A percentile compares a stretch with the other conserved stretches of the same genome.
phyloP scores from a whole-genome alignment of 805 yeast genomes.

The Kodamaea hsintzibuensis region DNA sequence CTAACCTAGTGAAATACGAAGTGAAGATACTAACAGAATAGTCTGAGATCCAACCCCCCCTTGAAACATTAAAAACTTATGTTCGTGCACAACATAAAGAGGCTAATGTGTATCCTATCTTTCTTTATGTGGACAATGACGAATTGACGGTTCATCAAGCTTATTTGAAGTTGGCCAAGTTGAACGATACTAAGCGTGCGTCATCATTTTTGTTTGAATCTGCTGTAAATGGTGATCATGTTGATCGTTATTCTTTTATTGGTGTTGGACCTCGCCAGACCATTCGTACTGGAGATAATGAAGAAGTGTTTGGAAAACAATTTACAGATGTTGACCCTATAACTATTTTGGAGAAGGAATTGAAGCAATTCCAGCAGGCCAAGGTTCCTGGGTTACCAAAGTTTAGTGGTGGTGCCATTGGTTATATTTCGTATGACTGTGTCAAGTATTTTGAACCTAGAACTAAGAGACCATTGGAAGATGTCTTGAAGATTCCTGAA shows the following conservation, averaged over 20 bases:
- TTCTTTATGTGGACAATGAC: conserved; percentile 69
- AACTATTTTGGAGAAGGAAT: conserved; percentile 68
- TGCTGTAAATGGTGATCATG: conserved; percentile 84
- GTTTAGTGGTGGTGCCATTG: conserved; percentile 94
- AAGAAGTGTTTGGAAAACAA: conserved; percentile 24
- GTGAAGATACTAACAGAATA: conserved; percentile 21
- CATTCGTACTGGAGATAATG: conserved; percentile 77
- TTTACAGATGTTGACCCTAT: conserved; percentile 75
- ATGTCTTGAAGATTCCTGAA: conserved; percentile 85
- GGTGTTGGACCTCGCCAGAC: conserved; percentile 83
- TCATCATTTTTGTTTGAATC: conserved; percentile 86
- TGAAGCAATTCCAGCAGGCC: conserved; percentile 64
- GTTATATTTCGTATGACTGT: conserved; percentile 95
- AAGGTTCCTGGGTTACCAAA: conserved; percentile 80
- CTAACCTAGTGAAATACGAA: not conserved
- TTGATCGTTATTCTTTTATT: conserved; percentile 88
- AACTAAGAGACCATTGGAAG: conserved; percentile 73
- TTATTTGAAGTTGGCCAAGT: conserved; percentile 76
- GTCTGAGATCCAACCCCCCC: conserved; percentile 39
- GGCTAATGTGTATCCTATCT: conserved; percentile 78
- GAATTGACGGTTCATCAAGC: conserved; percentile 89
- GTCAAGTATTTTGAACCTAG: conserved; percentile 95
- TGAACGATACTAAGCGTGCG: conserved; percentile 50
- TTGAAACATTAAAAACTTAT: conserved; percentile 28
- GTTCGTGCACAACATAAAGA: conserved; percentile 21